phyloP scores from a whole-genome alignment of 805 yeast genomes.

The Kodamaea fukazawae region DNA sequence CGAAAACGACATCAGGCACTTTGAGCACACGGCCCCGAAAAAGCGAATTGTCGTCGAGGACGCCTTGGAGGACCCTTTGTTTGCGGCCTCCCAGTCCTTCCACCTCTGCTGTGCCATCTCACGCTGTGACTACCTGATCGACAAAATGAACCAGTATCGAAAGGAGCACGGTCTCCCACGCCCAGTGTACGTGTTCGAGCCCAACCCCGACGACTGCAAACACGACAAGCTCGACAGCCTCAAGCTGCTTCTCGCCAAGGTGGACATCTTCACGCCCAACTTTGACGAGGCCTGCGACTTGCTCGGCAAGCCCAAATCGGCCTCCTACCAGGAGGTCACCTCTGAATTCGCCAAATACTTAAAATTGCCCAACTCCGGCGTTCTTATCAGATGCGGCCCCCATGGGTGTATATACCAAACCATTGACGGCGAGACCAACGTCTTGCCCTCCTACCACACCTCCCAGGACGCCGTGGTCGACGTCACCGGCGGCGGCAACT shows the following conservation, averaged over 20 bases:
- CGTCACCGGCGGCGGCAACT: conserved; percentile 47
- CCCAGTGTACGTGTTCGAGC: conserved; percentile 75
- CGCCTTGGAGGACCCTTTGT: conserved; percentile 35
- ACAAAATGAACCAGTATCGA: conserved; percentile 21
- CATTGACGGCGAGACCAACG: conserved; percentile 20
- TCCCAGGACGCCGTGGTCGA: conserved; percentile 35
- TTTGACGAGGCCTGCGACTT: conserved; percentile 76
- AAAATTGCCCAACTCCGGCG: conserved; percentile 40
- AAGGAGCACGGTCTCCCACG: conserved; percentile 1
- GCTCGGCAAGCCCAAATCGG: conserved; percentile 38
- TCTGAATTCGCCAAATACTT: conserved; percentile 39
- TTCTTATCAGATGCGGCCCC: conserved; percentile 75
- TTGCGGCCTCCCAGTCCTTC: conserved; percentile 42
- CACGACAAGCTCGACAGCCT: conserved; percentile 42
- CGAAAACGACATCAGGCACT: conserved; percentile 51
- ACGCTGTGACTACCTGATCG: conserved; percentile 51
- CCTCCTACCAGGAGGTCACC: conserved; percentile 28
- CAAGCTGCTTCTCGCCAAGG: conserved; percentile 36
- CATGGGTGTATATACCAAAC: conserved; percentile 59
- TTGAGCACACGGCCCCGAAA: conserved; percentile 62
- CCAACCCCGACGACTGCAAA: conserved; percentile 73
- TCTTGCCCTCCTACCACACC: conserved; percentile 76
- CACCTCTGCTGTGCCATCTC: conserved; percentile 77
- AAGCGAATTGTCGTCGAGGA: conserved; percentile 58
- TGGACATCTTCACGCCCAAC: conserved; percentile 77